Base-by-base conservation (phyloP, 164 flowering plant species). In the Litsea cubeba region DNA sequence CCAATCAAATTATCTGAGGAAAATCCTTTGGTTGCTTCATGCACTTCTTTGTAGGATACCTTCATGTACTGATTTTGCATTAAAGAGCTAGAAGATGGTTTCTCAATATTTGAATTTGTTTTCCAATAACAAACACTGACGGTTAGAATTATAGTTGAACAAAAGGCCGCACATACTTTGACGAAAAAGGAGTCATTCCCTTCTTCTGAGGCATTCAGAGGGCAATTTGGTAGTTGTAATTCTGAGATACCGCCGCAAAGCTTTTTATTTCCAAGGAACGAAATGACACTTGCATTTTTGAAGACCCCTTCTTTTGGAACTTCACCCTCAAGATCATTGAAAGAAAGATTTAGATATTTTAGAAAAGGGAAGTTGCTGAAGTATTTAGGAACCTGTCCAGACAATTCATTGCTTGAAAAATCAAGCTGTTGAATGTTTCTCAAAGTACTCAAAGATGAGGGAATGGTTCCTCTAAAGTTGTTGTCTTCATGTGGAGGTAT, bases 1-100 rank as follows among this genome's bases (percentile, higher is more conserved):
- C 86, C 87, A 11, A 83, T 72, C 76, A 83, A 68, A 65, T 82
- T 83, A 1, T 64, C 74, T 0, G 49, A 5, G 23, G 83, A 69
- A 64, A 85, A 83, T 6, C 73, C 73, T 49, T 80, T 30, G 0
- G 87, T 85, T 30, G 84, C 69, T 25, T 50, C 15, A 11, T 22
- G 20, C 1, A 74, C 74, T 3, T 25, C 51, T 5, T 17, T 25
- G 12, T 70, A 11, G 20, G 74, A 8, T 26, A 57, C 1, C 0
- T 24, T 15, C 17, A 3, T 20, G n/a, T 20, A 54, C 5, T 54
- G 60, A 54, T 12, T 54, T 14, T 54, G n/a, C 20, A 15, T 4
- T 54, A 0, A 54, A 54, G n/a, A 54, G 6, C n/a, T 54, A 40
- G 46, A 40, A 15, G 60, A 54, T 3, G 60, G 8, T 1, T 8